Evolutionary conservation across 2,329 filamentous ascomycete genomes (phyloP).

Genomic region (Pseudogymnoascus sp.): DNA sequence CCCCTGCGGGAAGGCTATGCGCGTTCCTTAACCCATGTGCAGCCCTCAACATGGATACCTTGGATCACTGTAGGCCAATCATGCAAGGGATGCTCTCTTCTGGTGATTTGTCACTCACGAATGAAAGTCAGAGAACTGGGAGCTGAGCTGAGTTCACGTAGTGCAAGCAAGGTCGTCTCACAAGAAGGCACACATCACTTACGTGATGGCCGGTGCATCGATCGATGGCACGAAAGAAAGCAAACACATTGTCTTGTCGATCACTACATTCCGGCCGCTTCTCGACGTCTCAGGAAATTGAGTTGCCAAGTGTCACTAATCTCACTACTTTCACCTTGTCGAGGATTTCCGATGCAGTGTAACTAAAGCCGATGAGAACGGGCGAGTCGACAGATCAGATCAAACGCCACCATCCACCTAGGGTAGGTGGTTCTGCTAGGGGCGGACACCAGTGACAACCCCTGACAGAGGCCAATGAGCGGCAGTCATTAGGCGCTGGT

Average conservation of each 20-base stretch:
- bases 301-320: constrained; percentile 6
- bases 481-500: constrained; percentile 7
- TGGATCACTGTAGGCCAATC: not conserved
- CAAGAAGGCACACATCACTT: not conserved
- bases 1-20: constrained; percentile 6
- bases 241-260: not conserved
- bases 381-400: constrained; percentile 6
- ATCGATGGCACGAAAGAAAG: not conserved
- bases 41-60: not conserved
- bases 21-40: not conserved
- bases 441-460: constrained; percentile 1
- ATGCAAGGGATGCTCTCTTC: not conserved
- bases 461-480: not conserved
- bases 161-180: not conserved
- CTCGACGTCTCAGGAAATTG: constrained; percentile 1
- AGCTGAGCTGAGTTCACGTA: not conserved
- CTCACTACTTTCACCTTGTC: not conserved
- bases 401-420: not conserved
- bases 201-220: not conserved
- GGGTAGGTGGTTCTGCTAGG: not conserved
- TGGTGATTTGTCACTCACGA: not conserved
- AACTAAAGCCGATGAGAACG: not conserved
- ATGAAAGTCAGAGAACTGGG: not conserved
- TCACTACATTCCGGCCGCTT: not conserved
- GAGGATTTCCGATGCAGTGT: constrained; percentile 6